A percentile compares a stretch with the other conserved stretches of the same genome.
Conservation (phyloP, 768 basidiomycete species). For the Auricularia cornea region DNA sequence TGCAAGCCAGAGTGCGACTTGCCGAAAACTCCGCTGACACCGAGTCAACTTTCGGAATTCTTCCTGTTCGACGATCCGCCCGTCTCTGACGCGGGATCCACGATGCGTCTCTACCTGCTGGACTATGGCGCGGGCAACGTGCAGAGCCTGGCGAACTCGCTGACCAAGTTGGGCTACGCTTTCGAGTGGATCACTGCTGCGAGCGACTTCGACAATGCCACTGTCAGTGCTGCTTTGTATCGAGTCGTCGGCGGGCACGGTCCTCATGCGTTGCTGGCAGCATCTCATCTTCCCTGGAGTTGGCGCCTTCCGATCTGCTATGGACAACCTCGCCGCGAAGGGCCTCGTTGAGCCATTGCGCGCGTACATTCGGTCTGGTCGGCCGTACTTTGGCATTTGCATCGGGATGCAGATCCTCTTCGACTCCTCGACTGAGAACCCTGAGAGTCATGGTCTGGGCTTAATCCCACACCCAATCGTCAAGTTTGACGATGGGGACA, state of each 20-base stretch:
- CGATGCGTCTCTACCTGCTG: conserved; percentile 71
- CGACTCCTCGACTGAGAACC: conserved; percentile 73
- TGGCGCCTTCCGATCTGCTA: conserved; percentile 85
- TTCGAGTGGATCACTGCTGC: conserved; percentile 84
- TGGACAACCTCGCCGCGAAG: conserved; percentile 60
- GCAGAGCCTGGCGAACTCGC: conserved; percentile 86
- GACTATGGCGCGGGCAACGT: conserved; percentile 98
- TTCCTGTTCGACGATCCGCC: not conserved
- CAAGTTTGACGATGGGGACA: conserved; percentile 59
- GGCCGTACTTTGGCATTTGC: conserved; percentile 96
- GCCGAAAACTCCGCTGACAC: not conserved
- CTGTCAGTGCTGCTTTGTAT: conserved; percentile 49
- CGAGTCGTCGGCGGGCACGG: conserved; percentile 6
- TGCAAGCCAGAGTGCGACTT: not conserved
- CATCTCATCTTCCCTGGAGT: conserved; percentile 95
- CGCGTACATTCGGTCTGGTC: conserved; percentile 76
- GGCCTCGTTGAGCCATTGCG: conserved; percentile 75
- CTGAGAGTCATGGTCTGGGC: conserved; percentile 60
- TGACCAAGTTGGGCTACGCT: conserved; percentile 71
- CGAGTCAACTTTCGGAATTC: not conserved
- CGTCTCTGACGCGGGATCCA: no score
- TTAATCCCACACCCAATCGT: conserved; percentile 77
- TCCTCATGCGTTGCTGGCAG: conserved; percentile 34
- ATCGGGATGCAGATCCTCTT: conserved; percentile 98
- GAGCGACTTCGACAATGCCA: conserved; percentile 77